Conservation (phyloP, 2,329 filamentous ascomycete species). For the Aspergillus sp. region DNA sequence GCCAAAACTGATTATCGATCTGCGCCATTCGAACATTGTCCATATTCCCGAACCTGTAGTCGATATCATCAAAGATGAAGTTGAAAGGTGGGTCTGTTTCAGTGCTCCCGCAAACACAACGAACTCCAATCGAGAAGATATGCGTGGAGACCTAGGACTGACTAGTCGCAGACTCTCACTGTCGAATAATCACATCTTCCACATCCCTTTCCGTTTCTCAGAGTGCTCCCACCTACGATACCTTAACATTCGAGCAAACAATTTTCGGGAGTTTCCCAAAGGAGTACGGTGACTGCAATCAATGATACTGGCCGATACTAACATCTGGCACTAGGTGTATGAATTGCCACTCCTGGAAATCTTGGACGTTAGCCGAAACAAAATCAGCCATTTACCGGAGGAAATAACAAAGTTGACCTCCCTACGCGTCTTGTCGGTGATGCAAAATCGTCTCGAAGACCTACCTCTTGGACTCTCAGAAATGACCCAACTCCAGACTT, state of each 20-base stretch:
- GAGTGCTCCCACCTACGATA: conserved; percentile 45
- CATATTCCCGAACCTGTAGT: conserved; percentile 45
- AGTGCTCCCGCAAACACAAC: background rate
- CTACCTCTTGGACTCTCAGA: conserved; percentile 78
- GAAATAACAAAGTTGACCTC: conserved; percentile 76
- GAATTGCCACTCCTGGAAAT: conserved; percentile 83
- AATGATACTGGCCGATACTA: conserved; percentile 1
- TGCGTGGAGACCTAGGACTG: conserved; percentile 4
- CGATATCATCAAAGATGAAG: conserved; percentile 47
- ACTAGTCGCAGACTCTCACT: conserved; percentile 38
- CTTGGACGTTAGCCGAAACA: conserved; percentile 84
- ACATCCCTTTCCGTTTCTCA: conserved; percentile 43
- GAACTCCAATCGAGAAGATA: background rate
- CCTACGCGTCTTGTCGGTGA: conserved; percentile 80
- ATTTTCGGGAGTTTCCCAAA: conserved; percentile 55
- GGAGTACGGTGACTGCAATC: conserved; percentile 44
- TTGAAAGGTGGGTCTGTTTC: conserved; percentile 39
- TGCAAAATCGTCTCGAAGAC: conserved; percentile 78
- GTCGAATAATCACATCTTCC: conserved; percentile 45
- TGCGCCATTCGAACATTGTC: conserved; percentile 44
- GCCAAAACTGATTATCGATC: conserved; percentile 45
- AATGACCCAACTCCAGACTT: conserved; percentile 79
- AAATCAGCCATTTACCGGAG: conserved; percentile 67
- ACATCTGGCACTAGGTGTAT: conserved; percentile 57
- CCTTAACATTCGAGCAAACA: conserved; percentile 45